Conservation (phyloP, 2,329 filamentous ascomycete genomes). For the Sporothrix mexicana region DNA sequence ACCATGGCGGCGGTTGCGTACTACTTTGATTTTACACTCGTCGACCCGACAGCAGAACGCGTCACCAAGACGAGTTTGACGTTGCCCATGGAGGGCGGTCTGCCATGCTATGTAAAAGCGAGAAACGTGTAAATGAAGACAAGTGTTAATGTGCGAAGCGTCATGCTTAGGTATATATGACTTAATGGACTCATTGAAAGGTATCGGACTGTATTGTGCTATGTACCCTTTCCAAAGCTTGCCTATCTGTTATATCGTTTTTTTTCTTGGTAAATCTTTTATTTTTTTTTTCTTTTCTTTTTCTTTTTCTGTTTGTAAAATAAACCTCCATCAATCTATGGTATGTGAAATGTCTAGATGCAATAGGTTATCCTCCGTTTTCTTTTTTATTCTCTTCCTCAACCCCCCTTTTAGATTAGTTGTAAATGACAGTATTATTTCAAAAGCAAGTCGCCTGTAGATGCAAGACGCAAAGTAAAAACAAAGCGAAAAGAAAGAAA, state of each 20-base stretch:
- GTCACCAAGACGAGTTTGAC: slow-evolving; percentile 66
- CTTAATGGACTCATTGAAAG: background rate
- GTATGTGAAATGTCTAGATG: background rate
- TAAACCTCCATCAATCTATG: background rate
- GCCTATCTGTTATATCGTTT: slow-evolving; percentile 1
- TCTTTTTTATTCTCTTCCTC: background rate
- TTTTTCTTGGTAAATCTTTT: background rate
- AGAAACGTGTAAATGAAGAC: background rate
- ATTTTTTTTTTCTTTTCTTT: background rate
- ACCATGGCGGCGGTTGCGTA: slow-evolving; percentile 57
- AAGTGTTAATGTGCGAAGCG: too few relatives aligned
- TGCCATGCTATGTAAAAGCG: slow-evolving; percentile 54
- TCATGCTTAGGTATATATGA: too few relatives aligned
- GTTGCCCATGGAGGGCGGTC: slow-evolving; percentile 66
- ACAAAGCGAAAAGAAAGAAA: background rate
- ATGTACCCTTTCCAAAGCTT: background rate
- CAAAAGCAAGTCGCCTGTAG: background rate
- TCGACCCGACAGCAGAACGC: slow-evolving; percentile 47
- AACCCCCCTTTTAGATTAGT: background rate
- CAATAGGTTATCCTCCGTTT: too few relatives aligned
- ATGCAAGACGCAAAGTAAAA: background rate
- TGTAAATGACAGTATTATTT: background rate
- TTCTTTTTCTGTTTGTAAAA: slow-evolving; percentile 7
- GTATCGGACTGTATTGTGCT: background rate
- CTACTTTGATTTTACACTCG: slow-evolving; percentile 57